Base-by-base conservation (phyloP, 768 basidiomycete genomes). In the Omphalotus guepiniiformis region DNA sequence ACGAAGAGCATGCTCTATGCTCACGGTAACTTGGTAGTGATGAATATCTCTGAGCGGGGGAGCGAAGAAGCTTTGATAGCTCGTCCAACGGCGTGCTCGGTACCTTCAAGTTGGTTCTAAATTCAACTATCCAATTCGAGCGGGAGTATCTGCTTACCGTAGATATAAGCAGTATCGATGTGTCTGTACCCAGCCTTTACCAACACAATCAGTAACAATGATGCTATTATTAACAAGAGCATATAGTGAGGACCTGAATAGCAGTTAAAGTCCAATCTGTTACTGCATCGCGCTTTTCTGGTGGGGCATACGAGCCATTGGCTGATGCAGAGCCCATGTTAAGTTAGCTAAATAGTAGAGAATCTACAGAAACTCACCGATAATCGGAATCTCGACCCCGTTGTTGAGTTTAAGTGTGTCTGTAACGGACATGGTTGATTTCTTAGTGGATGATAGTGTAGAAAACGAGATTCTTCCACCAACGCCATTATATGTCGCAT, bases 11-110 rank as follows among this genome's bases (percentile, higher is more conserved):
- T 23, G 27, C 42, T n/a, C n/a, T 13, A 4, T n/a, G 55, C 66
- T 53, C 49, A 72, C 59, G 69, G 63, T 27, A 78, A 61, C 54
- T 79, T 79, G 13, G 76, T 76, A 0, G 75, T 78, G 26, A 79
- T 61, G 54, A 73, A 77, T 21, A 78, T 55, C 30, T 77, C 66
- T 23, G 72, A 67, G 21, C 78, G 68, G 3, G 75, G 70, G 32
- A 78, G 63, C 2, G 75, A 76, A 15, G 74, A 78, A 8, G 63
- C 71, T 34, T 66, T 67, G 47, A 82, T 63, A 0, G 70, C 74
- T 4, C 65, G 54, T 2, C 76, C 74, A 15, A 76, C 71, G 4
- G 63, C 59, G 22, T 56, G 59, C 47, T 76, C 76, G 5, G 73
- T 76, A 39, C 50, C 64, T 65, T 35, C 9, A 42, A 27, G 6